Percentiles rank a stretch among this genome's conserved stretches.
Conservation (phyloP, 139 green algal species). For the Tetratostichococcus sp. region DNA sequence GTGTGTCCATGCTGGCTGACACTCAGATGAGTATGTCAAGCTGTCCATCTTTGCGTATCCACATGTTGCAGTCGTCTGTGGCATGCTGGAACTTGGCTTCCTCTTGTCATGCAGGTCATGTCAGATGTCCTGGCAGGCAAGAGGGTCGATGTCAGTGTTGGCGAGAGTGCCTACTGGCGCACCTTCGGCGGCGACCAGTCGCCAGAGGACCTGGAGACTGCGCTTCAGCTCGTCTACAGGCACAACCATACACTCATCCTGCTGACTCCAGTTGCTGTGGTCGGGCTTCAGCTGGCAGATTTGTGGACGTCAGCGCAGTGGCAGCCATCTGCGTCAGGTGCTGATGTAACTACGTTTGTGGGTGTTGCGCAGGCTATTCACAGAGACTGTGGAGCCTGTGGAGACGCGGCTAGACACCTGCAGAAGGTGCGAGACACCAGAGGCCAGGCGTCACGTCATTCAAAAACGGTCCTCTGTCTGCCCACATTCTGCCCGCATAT, state of each 20-base stretch:
- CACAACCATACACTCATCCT: background rate
- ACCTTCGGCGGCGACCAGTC: slow-evolving; percentile 58
- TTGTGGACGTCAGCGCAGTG: too few species aligned
- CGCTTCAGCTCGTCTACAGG: slow-evolving; percentile 75
- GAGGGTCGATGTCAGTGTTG: slow-evolving; percentile 13
- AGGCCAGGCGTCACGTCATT: too few species aligned
- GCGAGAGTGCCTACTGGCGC: slow-evolving; percentile 59
- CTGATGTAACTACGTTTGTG: too few species aligned
- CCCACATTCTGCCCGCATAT: too few species aligned
- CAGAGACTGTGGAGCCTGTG: slow-evolving; percentile 31
- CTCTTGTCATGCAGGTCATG: slow-evolving; percentile 29
- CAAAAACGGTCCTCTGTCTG: too few species aligned
- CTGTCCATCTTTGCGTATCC: too few species aligned
- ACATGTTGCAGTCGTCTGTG: too few species aligned
- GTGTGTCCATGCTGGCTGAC: background rate
- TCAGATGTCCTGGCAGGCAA: slow-evolving; percentile 66
- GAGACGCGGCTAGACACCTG: slow-evolving; percentile 30
- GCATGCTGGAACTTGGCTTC: background rate
- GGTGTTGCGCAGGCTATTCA: slow-evolving; percentile 17
- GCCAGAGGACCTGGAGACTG: slow-evolving; percentile 65
- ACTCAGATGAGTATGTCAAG: background rate
- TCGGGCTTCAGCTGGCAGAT: too few species aligned
- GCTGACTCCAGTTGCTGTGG: background rate
- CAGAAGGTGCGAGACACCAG: slow-evolving; percentile 13
- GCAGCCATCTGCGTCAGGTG: too few species aligned